Conservation (phyloP, 495 filamentous ascomycete genomes). For the Penicillium diatomitis region DNA sequence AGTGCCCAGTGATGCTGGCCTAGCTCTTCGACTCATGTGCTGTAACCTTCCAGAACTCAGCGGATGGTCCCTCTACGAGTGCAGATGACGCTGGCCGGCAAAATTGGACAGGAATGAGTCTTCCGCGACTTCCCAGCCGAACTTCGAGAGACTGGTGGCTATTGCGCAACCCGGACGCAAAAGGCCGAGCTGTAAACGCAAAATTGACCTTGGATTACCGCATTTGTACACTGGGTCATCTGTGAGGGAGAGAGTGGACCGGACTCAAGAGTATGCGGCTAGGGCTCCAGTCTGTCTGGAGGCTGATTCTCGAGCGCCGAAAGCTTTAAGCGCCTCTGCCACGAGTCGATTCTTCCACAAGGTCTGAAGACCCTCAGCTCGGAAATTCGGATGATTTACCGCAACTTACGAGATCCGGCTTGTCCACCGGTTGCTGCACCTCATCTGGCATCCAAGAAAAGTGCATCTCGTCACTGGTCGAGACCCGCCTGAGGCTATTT, state of each 20-base stretch:
- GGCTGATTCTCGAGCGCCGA: conserved; percentile 4
- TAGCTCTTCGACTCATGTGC: conserved; percentile 9
- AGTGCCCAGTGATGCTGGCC: conserved; percentile 3
- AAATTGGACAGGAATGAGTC: conserved; percentile 10
- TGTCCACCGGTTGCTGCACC: conserved; percentile 3
- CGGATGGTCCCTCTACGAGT: too few relatives aligned
- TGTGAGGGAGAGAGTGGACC: conserved; percentile 13
- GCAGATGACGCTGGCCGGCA: conserved; percentile 5
- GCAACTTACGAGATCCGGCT: conserved; percentile 3
- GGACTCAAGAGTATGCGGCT: conserved; percentile 7
- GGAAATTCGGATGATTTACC: neutral
- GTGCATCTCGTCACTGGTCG: conserved; percentile 10
- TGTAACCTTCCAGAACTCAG: neutral
- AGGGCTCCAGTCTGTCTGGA: conserved; percentile 3
- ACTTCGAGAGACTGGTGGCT: too few relatives aligned
- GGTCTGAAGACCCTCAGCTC: conserved; percentile 6
- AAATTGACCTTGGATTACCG: conserved; percentile 10
- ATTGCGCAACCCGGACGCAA: conserved; percentile 14
- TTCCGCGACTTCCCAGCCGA: too few relatives aligned
- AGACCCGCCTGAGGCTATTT: conserved; percentile 14
- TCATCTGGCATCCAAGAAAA: conserved; percentile 9
- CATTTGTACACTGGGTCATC: conserved; percentile 9
- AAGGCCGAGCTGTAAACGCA: conserved; percentile 1
- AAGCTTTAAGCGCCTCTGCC: conserved; percentile 10
- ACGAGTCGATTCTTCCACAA: neutral